These are phyloP conservation scores for Chrysosporium queenslandicum DNA, from an alignment of 2,329 filamentous ascomycete species.

Conservation along the genomic window DNA sequence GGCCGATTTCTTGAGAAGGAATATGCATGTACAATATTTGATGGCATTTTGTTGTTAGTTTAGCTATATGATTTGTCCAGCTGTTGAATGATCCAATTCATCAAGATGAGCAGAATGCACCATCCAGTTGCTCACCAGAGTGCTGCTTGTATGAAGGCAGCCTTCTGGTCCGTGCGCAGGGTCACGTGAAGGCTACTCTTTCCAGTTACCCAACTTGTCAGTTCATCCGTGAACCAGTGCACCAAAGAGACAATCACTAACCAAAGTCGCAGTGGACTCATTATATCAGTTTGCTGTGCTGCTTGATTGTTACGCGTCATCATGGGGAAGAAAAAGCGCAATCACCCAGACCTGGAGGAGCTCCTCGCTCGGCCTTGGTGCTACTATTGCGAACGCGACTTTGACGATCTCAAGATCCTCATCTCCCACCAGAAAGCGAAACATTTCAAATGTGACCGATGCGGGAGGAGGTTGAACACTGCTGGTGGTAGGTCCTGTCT, in stretches of 20 bases:
- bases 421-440: slow-evolving; percentile 98
- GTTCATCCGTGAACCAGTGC: no score
- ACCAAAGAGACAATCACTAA: neutral
- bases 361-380: slow-evolving; percentile 76
- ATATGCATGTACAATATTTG: neutral
- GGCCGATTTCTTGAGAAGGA: neutral
- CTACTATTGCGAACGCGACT: slow-evolving; percentile 99
- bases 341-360: slow-evolving; percentile 78
- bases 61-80: no score
- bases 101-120: no score
- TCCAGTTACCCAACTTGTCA: no score
- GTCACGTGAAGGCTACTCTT: no score
- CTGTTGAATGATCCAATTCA: no score
- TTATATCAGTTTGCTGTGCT: neutral
- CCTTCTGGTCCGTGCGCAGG: no score
- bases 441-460: slow-evolving; percentile 95
- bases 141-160: no score
- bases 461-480: slow-evolving; percentile 78
- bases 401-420: slow-evolving; percentile 92
- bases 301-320: slow-evolving; percentile 20
- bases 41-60: neutral
- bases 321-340: slow-evolving; percentile 87
- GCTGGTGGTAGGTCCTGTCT: slow-evolving; percentile 72
- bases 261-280: neutral
- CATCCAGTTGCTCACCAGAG: no score